Evolutionary conservation across 2,329 filamentous ascomycete species (phyloP).

Genomic region (Colletotrichum sp.): DNA sequence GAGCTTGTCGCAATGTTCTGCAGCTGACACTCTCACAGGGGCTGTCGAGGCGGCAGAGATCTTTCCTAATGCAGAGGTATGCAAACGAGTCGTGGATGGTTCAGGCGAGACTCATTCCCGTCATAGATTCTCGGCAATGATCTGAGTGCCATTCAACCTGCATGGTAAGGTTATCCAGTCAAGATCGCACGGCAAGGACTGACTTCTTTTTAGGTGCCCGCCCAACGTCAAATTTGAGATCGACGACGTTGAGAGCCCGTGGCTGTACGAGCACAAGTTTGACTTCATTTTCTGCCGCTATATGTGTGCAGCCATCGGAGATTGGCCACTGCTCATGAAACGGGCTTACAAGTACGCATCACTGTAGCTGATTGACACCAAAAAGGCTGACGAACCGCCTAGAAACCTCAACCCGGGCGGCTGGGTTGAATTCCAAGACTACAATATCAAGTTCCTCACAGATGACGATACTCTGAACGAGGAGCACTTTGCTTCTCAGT

Average conservation of each 20-base stretch:
- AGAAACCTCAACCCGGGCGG: constrained; percentile 39
- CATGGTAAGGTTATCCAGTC: not conserved
- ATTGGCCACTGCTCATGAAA: constrained; percentile 2
- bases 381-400: not conserved
- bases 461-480: constrained; percentile 25
- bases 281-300: constrained; percentile 34
- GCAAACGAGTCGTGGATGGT: not conserved
- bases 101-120: constrained; percentile 42
- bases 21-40: constrained; percentile 21
- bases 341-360: constrained; percentile 29
- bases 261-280: constrained; percentile 38
- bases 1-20: not conserved
- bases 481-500: constrained; percentile 1
- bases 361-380: not conserved
- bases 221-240: constrained; percentile 69
- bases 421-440: constrained; percentile 31
- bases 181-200: not conserved
- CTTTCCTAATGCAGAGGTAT: constrained; percentile 31
- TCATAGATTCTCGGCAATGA: constrained; percentile 32
- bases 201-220: constrained; percentile 48
- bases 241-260: constrained; percentile 63
- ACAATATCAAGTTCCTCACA: constrained; percentile 18
- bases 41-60: constrained; percentile 43
- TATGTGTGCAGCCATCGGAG: not conserved
- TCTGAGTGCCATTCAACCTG: constrained; percentile 24